These are phyloP conservation scores for Solanum rostratum DNA, from an alignment of 257 asterid genomes.

Conservation along the genomic window DNA sequence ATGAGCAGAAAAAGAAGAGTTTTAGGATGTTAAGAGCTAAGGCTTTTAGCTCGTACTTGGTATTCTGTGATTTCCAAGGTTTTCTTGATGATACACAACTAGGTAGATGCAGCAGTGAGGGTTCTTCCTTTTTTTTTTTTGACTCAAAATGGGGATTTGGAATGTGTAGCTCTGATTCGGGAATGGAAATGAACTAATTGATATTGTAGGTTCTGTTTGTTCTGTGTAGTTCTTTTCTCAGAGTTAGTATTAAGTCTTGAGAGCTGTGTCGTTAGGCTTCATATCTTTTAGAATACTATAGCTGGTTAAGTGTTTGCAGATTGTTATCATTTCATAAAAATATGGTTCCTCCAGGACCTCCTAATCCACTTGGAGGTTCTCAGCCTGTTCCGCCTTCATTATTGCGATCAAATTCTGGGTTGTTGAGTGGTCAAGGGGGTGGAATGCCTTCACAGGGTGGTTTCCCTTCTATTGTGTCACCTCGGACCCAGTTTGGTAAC, in stretches of 20 bases:
- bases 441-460: slow-evolving; percentile 55
- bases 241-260: not conserved
- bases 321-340: slow-evolving; percentile 7
- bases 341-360: slow-evolving; percentile 83
- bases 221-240: not conserved
- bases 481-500: slow-evolving; percentile 49
- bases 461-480: slow-evolving; percentile 58
- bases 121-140: not conserved
- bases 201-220: not conserved
- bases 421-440: slow-evolving; percentile 75
- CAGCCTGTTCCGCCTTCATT: slow-evolving; percentile 54
- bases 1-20: not conserved
- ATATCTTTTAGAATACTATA: slow-evolving; percentile 10
- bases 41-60: slow-evolving; percentile 2
- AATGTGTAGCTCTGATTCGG: slow-evolving; percentile 1
- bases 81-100: not conserved
- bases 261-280: slow-evolving; percentile 7
- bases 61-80: slow-evolving; percentile 1
- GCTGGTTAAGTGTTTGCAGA: slow-evolving; percentile 1
- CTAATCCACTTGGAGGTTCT: slow-evolving; percentile 53
- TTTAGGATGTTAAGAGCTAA: slow-evolving; percentile 14
- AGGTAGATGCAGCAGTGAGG: not conserved
- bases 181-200: not conserved
- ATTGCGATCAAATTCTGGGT: slow-evolving; percentile 64
- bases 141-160: not conserved